phyloP scores from a whole-genome alignment of 1,284 basidiomycete genomes.

The Trichosporon inkin region DNA sequence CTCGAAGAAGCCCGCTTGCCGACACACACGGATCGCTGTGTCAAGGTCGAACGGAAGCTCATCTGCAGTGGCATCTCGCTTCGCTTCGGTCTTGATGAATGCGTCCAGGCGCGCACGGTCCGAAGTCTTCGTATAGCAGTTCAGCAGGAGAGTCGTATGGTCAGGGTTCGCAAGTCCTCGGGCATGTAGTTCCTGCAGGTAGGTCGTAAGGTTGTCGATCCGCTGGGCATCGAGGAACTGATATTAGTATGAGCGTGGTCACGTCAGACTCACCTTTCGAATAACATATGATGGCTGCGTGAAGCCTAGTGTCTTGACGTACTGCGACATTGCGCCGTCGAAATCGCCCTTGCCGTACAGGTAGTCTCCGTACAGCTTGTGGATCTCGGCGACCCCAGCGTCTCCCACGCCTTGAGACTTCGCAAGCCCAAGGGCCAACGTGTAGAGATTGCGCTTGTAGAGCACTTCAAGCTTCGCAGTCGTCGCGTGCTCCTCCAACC shows the following conservation, averaged over 20 bases:
- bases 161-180: constrained; percentile 88
- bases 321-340: constrained; percentile 89
- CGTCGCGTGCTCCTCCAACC: constrained; percentile 73
- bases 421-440: constrained; percentile 66
- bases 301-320: constrained; percentile 80
- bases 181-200: constrained; percentile 90
- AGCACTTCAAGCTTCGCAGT: constrained; percentile 73
- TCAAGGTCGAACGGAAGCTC: constrained; percentile 94
- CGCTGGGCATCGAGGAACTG: constrained; percentile 95
- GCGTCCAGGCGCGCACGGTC: constrained; percentile 81
- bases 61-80: constrained; percentile 53
- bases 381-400: constrained; percentile 74
- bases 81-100: constrained; percentile 83
- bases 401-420: constrained; percentile 68
- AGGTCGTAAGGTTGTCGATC: constrained; percentile 89
- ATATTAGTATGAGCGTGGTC: background rate
- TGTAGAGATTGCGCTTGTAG: constrained; percentile 69
- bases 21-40: constrained; percentile 91
- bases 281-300: constrained; percentile 94
- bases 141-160: constrained; percentile 90
- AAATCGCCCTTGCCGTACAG: constrained; percentile 87
- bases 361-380: constrained; percentile 84
- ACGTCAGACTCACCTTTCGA: constrained; percentile 63
- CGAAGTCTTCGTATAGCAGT: constrained; percentile 95
- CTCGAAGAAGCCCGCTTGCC: constrained; percentile 92